Conservation (phyloP, 2,329 filamentous ascomycete genomes). For the Ascochyta pisi region DNA sequence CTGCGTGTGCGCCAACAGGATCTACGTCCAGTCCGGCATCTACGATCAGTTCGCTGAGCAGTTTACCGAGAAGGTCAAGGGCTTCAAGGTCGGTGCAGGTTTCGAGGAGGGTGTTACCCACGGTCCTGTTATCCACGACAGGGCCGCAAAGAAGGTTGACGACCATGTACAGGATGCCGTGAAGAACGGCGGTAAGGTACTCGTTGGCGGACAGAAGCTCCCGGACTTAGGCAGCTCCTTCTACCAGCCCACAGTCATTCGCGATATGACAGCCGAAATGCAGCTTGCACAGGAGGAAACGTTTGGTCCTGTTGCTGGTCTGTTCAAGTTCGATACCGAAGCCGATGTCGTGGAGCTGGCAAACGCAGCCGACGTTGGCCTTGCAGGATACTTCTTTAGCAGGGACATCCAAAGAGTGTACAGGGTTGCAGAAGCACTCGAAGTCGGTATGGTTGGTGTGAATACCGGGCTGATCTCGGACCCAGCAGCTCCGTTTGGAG, state of each 20-base stretch:
- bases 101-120: slow-evolving; percentile 76
- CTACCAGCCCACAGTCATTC: slow-evolving; percentile 87
- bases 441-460: slow-evolving; percentile 84
- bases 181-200: slow-evolving; percentile 42
- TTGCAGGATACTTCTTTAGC: slow-evolving; percentile 94
- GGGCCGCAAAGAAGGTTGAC: slow-evolving; percentile 61
- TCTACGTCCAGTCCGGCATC: slow-evolving; percentile 79
- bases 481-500: slow-evolving; percentile 56
- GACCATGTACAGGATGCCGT: slow-evolving; percentile 46
- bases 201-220: slow-evolving; percentile 68
- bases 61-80: slow-evolving; percentile 74
- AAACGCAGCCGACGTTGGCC: slow-evolving; percentile 81
- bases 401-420: slow-evolving; percentile 65
- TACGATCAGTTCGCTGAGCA: slow-evolving; percentile 76
- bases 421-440: slow-evolving; percentile 69
- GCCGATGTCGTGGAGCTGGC: slow-evolving; percentile 85
- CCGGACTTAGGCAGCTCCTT: slow-evolving; percentile 82
- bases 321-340: slow-evolving; percentile 89
- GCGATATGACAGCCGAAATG: slow-evolving; percentile 87
- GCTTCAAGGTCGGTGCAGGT: slow-evolving; percentile 78
- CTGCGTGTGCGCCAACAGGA: slow-evolving; percentile 80
- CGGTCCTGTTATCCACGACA: slow-evolving; percentile 83
- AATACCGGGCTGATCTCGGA: slow-evolving; percentile 61
- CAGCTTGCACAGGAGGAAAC: slow-evolving; percentile 86
- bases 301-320: slow-evolving; percentile 89